phyloP scores from a whole-genome alignment of 257 asterid species.

The Scutellaria minor region DNA sequence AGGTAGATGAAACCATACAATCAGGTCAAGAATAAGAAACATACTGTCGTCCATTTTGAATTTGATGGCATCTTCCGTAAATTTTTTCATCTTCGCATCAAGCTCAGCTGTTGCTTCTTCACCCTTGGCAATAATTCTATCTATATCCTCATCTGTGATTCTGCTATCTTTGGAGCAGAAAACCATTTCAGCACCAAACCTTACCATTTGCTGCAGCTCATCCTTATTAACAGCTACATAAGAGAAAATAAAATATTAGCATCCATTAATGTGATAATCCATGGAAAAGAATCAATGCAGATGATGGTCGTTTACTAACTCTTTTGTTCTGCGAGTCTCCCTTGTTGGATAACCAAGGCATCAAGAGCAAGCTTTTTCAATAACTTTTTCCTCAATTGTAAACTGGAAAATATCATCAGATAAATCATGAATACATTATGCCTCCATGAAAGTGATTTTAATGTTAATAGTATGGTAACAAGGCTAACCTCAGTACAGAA shows the following conservation, averaged over 20 bases:
- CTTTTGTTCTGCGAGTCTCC: conserved; percentile 95
- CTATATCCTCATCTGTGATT: conserved; percentile 98
- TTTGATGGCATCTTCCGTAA: conserved; percentile 98
- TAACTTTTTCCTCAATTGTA: conserved; percentile 97
- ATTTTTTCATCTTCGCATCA: conserved; percentile 98
- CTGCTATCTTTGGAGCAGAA: conserved; percentile 99
- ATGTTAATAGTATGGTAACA: conserved; percentile 24
- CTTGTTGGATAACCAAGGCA: conserved; percentile 99
- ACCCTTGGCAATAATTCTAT: conserved; percentile 97
- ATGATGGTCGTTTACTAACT: conserved; percentile 51
- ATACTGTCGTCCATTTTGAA: conserved; percentile 98
- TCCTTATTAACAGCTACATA: conserved; percentile 94
- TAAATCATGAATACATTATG: conserved; percentile 30
- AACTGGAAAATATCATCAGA: conserved; percentile 54
- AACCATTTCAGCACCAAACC: conserved; percentile 99
- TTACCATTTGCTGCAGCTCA: conserved; percentile 96
- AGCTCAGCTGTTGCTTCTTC: conserved; percentile 99
- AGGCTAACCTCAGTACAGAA: conserved; percentile 94
- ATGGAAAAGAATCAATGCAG: conserved; percentile 16
- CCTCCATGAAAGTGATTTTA: conserved; percentile 7
- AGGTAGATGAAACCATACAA: conserved; percentile 22
- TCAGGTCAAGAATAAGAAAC: conserved; percentile 38
- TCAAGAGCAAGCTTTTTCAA: conserved; percentile 99
- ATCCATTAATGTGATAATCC: conserved; percentile 11
- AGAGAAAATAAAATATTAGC: conserved; percentile 28